Conservation (phyloP, 2,329 filamentous ascomycete species). For the Cercospora sojina region DNA sequence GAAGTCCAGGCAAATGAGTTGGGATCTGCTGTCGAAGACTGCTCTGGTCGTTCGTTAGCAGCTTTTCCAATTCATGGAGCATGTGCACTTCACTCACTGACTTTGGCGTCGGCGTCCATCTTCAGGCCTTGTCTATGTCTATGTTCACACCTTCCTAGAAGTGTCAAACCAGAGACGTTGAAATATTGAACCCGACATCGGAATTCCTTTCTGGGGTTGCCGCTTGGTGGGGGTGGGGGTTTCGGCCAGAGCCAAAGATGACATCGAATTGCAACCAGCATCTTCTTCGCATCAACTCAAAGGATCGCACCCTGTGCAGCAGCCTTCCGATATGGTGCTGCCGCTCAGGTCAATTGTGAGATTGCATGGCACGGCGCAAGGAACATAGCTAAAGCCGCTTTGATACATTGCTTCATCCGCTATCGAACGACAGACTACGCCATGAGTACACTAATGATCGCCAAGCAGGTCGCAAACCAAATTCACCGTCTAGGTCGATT, state of each 20-base stretch:
- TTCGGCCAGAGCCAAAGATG: neutral
- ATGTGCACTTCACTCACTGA: slow-evolving; percentile 54
- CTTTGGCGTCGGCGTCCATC: slow-evolving; percentile 76
- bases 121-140: slow-evolving; percentile 19
- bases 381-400: neutral
- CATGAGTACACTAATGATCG: neutral
- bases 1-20: slow-evolving; percentile 85
- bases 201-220: neutral
- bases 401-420: neutral
- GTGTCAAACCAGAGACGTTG: slow-evolving; percentile 4
- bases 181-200: slow-evolving; percentile 2
- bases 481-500: neutral
- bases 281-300: neutral
- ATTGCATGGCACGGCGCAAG: neutral
- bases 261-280: neutral
- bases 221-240: neutral
- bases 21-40: slow-evolving; percentile 75
- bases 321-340: neutral
- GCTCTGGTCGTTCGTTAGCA: slow-evolving; percentile 53
- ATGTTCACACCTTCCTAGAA: neutral
- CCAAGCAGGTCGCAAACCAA: neutral
- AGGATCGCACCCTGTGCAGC: neutral
- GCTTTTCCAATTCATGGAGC: no score
- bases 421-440: neutral
- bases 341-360: neutral